Percentiles rank a stretch among this genome's conserved stretches.
These are phyloP conservation scores for Trichoderma hamatum DNA, from an alignment of 2,329 filamentous ascomycete species.

Conservation along the genomic window DNA sequence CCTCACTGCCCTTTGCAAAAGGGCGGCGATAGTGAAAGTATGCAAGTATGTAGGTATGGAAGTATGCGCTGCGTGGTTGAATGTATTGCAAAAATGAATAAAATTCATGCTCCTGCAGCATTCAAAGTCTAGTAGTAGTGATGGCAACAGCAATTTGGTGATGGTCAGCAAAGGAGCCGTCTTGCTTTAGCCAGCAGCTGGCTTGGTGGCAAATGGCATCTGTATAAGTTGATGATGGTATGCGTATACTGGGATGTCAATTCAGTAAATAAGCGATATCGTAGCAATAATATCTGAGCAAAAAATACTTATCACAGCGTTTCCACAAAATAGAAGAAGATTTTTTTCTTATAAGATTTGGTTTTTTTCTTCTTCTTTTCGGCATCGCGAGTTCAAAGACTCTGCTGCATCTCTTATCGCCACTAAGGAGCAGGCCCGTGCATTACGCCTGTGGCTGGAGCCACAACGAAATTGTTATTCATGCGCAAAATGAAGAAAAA, in stretches of 20 bases:
- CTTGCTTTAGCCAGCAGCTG: not conserved
- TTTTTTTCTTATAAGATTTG: no score
- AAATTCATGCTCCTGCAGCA: not conserved
- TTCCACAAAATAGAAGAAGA: no score
- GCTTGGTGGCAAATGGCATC: not conserved
- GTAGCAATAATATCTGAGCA: not conserved
- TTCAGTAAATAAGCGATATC: not conserved
- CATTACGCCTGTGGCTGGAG: conserved; percentile 7
- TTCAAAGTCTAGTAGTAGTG: not conserved
- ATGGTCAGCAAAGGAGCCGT: not conserved
- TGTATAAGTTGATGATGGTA: not conserved
- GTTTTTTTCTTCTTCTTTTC: not conserved
- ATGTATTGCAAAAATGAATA: no score
- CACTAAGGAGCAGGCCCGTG: not conserved
- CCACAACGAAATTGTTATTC: no score
- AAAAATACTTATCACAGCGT: not conserved
- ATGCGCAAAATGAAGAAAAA: not conserved
- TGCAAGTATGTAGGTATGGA: no score
- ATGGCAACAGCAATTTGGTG: not conserved
- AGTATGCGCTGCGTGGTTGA: not conserved
- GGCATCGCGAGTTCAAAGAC: not conserved
- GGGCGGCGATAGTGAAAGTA: not conserved
- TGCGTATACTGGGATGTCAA: not conserved
- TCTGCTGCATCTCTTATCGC: not conserved
- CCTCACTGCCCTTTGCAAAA: not conserved